phyloP scores from a whole-genome alignment of 352 stramenopile species.

The Globisporangium nagaii region DNA sequence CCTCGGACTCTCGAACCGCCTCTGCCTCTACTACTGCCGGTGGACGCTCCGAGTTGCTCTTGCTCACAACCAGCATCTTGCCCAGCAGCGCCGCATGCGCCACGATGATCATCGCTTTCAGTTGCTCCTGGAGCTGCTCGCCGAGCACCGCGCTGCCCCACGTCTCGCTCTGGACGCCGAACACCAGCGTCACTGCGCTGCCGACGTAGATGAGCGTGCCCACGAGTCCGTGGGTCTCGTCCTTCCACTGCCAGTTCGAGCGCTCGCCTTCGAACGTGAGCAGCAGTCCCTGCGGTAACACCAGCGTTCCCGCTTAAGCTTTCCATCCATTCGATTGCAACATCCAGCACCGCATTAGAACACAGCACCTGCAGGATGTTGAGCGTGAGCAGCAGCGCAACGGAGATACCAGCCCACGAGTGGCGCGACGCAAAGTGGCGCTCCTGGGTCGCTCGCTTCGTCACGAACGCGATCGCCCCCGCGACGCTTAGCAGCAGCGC shows the following conservation, averaged over 20 bases:
- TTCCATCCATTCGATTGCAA: too few relatives aligned
- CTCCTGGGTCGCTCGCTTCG: conserved; percentile 23
- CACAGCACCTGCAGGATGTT: conserved; percentile 48
- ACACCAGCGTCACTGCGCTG: conserved; percentile 33
- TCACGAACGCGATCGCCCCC: conserved; percentile 28
- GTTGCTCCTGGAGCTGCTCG: conserved; percentile 32
- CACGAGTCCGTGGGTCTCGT: conserved; percentile 61
- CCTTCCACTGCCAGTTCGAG: conserved; percentile 67
- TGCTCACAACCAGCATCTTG: neutral
- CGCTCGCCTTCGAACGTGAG: conserved; percentile 49
- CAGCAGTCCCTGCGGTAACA: conserved; percentile 34
- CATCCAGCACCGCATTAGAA: neutral
- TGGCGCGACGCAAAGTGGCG: conserved; percentile 41
- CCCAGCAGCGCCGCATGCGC: conserved; percentile 41
- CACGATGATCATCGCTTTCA: conserved; percentile 34
- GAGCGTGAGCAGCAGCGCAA: conserved; percentile 44
- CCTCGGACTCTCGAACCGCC: neutral
- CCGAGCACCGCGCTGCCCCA: conserved; percentile 26
- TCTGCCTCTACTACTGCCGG: neutral
- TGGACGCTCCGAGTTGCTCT: neutral
- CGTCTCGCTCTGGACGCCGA: conserved; percentile 37
- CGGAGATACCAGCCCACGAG: conserved; percentile 54
- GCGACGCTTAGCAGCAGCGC: conserved; percentile 28
- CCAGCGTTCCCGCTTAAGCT: too few relatives aligned
- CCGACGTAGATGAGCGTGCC: conserved; percentile 57